A percentile compares a stretch with the other conserved stretches of the same genome.
Evolutionary conservation across 768 basidiomycete species (phyloP).

Genomic region (Calocera cornea): DNA sequence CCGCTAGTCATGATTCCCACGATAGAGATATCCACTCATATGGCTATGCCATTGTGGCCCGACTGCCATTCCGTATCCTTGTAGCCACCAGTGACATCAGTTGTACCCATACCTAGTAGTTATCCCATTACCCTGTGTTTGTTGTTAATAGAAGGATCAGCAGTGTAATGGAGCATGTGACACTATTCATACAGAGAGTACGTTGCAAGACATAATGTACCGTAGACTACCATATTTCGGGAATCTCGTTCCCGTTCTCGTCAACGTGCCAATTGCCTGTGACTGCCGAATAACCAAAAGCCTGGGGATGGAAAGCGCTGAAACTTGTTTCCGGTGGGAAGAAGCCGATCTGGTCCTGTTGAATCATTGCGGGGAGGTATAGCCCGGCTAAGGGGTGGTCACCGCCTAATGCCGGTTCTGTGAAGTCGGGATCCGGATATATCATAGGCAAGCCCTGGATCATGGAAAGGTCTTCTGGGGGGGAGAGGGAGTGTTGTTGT

Average conservation of each 20-base stretch:
- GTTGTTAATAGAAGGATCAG: not conserved
- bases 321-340: constrained; percentile 4
- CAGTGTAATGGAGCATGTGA: not conserved
- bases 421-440: constrained; percentile 5
- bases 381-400: constrained; percentile 5
- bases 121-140: not conserved
- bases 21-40: not conserved
- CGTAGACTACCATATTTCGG: not conserved
- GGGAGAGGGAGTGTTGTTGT: not conserved
- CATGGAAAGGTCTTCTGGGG: not conserved
- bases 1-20: not conserved
- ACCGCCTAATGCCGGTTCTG: constrained; percentile 6
- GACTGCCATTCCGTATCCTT: not conserved
- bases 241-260: not conserved
- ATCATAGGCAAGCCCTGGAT: not conserved
- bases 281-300: not conserved
- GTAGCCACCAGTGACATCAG: not conserved
- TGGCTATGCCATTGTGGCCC: not conserved
- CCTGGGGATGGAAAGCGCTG: constrained; percentile 1
- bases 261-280: not conserved
- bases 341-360: not conserved
- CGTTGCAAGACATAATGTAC: not conserved
- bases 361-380: constrained; percentile 7
- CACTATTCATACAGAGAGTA: not conserved
- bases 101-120: not conserved